phyloP scores from a whole-genome alignment of 1,139 yeast genomes.

The Taphrina wiesneri region DNA sequence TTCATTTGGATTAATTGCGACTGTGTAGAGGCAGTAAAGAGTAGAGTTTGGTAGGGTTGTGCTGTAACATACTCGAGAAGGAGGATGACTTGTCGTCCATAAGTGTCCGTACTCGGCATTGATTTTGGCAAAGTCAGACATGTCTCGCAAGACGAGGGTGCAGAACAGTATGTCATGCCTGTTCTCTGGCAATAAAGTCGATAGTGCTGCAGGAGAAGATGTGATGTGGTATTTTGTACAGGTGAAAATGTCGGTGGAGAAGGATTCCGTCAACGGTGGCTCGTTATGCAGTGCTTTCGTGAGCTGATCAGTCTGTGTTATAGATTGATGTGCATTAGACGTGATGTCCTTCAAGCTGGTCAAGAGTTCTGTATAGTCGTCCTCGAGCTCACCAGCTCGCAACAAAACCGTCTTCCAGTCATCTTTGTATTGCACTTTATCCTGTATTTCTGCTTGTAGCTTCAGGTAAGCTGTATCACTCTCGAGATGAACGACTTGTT shows the following conservation, averaged over 20 bases:
- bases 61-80: constrained; percentile 82
- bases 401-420: constrained; percentile 32
- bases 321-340: background rate
- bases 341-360: background rate
- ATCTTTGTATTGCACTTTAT: constrained; percentile 44
- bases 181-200: constrained; percentile 32
- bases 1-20: background rate
- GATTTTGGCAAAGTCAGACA: constrained; percentile 62
- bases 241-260: background rate
- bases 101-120: constrained; percentile 60
- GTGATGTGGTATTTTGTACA: background rate
- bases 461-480: constrained; percentile 69
- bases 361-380: background rate
- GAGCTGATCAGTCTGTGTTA: background rate
- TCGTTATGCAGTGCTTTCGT: background rate
- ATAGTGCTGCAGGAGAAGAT: constrained; percentile 28
- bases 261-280: background rate
- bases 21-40: constrained; percentile 7
- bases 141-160: constrained; percentile 61
- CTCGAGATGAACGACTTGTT: constrained; percentile 53
- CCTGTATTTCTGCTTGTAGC: constrained; percentile 48
- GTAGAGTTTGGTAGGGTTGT: constrained; percentile 51
- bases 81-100: constrained; percentile 66
- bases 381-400: background rate
- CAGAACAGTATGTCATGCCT: constrained; percentile 55